Evolutionary conservation across 1,284 basidiomycete genomes (phyloP), one percentile per base, ranked within the genome.

Genomic region (Microbotryum scabiosae): DNA sequence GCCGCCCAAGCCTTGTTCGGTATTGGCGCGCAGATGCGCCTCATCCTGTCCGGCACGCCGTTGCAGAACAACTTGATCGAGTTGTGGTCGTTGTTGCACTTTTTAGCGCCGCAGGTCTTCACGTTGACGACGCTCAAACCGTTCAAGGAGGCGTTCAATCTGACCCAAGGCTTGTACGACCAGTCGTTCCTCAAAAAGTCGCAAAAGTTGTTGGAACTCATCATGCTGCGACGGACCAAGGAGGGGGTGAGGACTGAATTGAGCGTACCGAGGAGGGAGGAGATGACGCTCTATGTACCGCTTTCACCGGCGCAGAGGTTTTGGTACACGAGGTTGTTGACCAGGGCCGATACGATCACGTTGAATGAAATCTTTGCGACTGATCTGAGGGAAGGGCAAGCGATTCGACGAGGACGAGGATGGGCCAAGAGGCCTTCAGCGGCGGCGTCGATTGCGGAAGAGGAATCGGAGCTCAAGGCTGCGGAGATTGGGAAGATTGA

Each of bases 191-290:
- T 84, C 43, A 75, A 75, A 54, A 76, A 79, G 12, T 76, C 80
- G 2, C 77, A 80, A 60, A 73, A 77, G 30, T 75, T 84, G 7
- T 75, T 84, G 12, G 73, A 77, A 20, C 73, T 74, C 5, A 73
- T 84, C 58, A 84, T 84, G 83, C 73, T 84, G 14, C 78, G 83
- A 4, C 78, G 83, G 18, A 84, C 82, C 4, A 84, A 84, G 66
- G 77, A 78, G 6, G 73, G 66, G 5, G 80, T 83, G 2, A 16
- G 61, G n/a, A 43, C 52, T 47, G 78, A 79, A 56, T 74, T 79
- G 30, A 74, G 75, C 51, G 80, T 84, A 20, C 83, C 83, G 14
- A 79, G 82, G 6, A 73, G 79, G 26, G 81, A 83, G 56, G 83
- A 85, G 67, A 72, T 79, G 61, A 82, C 81, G 5, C 56, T 70